Percentiles rank a stretch among this genome's conserved stretches.
Evolutionary conservation across 495 filamentous ascomycete species (phyloP).

Genomic region (Aspergillus haitiensis): DNA sequence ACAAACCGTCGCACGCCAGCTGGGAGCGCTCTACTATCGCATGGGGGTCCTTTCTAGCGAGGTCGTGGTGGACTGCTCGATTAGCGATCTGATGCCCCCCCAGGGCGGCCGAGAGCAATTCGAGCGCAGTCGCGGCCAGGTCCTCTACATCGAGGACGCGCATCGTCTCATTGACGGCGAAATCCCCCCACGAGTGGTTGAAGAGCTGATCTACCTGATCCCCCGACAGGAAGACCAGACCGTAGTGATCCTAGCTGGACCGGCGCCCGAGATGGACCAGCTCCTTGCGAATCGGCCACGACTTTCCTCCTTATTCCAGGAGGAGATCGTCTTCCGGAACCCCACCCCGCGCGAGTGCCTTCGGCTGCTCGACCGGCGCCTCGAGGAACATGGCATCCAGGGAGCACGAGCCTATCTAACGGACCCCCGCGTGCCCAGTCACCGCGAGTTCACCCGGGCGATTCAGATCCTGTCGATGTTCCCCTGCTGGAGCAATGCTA

Average conservation of each 20-base stretch:
- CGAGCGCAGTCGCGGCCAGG: conserved; percentile 59
- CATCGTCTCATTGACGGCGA: conserved; percentile 55
- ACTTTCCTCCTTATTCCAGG: conserved; percentile 61
- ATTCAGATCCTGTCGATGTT: conserved; percentile 27
- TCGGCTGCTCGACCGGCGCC: conserved; percentile 36
- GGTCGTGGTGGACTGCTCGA: conserved; percentile 42
- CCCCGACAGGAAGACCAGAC: conserved; percentile 56
- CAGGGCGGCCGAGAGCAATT: conserved; percentile 58
- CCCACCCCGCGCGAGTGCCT: conserved; percentile 49
- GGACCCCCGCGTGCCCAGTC: conserved; percentile 16
- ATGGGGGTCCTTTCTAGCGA: conserved; percentile 43
- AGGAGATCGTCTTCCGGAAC: conserved; percentile 49
- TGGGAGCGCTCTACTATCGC: conserved; percentile 26
- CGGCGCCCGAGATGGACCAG: conserved; percentile 61
- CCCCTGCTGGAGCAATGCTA: conserved; percentile 26
- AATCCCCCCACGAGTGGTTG: conserved; percentile 58
- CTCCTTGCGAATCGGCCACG: conserved; percentile 61
- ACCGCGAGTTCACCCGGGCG: conserved; percentile 25
- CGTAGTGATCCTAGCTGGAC: conserved; percentile 66
- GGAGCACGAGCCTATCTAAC: conserved; percentile 17
- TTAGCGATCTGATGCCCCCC: conserved; percentile 38
- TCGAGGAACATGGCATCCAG: conserved; percentile 19
- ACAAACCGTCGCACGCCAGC: conserved; percentile 44
- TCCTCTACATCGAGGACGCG: conserved; percentile 70
- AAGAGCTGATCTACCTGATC: conserved; percentile 59